A percentile compares a stretch with the other conserved stretches of the same genome.
These are phyloP conservation scores for Agarophyton chilense DNA, from an alignment of 23 red algal genomes.

Conservation along the genomic window DNA sequence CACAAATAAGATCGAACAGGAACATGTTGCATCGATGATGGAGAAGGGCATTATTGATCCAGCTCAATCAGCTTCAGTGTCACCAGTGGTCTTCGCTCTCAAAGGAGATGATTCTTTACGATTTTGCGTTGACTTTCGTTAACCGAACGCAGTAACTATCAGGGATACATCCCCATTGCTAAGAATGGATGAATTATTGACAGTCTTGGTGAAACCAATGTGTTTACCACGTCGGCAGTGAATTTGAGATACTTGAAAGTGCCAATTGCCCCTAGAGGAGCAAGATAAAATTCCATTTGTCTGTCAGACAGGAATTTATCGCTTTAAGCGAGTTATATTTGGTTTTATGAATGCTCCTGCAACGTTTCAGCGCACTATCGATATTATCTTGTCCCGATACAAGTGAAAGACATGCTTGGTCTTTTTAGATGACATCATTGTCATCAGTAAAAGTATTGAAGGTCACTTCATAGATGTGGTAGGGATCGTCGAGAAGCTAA, in stretches of 20 bases:
- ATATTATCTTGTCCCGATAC: constrained; percentile 12
- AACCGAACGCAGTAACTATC: constrained; percentile 1
- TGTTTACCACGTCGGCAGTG: constrained; percentile 16
- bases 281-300: not conserved
- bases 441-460: not conserved
- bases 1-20: not conserved
- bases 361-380: constrained; percentile 36
- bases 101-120: not conserved
- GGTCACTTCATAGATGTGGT: not conserved
- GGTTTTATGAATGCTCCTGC: constrained; percentile 17
- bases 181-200: constrained; percentile 46
- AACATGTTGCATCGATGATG: constrained; percentile 3
- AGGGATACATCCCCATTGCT: constrained; percentile 24
- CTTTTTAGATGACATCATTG: not conserved
- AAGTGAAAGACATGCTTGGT: not conserved
- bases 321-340: not conserved
- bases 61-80: not conserved
- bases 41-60: not conserved
- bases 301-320: not conserved
- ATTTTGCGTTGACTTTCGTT: constrained; percentile 40
- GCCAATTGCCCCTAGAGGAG: not conserved
- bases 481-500: not conserved
- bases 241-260: constrained; percentile 35
- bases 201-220: not conserved
- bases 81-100: constrained; percentile 13